A percentile compares a stretch with the other conserved stretches of the same genome.
Evolutionary conservation across 2,329 filamentous ascomycete species (phyloP).

Genomic region (Diaporthe citrichinensis): DNA sequence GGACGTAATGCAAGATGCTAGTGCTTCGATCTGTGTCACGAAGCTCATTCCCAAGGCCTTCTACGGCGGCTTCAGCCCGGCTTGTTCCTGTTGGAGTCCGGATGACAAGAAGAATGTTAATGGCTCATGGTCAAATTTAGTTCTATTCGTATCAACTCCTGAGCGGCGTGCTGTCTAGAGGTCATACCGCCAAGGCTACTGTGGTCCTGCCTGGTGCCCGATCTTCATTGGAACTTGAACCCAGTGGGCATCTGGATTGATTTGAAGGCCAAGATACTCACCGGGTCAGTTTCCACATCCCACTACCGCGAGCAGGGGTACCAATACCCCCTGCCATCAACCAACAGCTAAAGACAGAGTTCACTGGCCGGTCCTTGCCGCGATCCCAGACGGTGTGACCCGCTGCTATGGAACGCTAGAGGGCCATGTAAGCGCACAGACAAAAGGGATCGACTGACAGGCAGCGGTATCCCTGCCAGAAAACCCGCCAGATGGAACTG

Average conservation of each 20-base stretch:
- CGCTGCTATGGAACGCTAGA: slow-evolving; percentile 27
- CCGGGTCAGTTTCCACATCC: not conserved
- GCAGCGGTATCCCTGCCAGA: slow-evolving; percentile 31
- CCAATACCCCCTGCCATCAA: not conserved
- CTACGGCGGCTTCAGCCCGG: not conserved
- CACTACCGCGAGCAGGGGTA: not conserved
- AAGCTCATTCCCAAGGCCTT: not conserved
- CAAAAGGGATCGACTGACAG: not conserved
- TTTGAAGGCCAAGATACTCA: not conserved
- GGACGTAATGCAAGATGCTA: slow-evolving; percentile 1
- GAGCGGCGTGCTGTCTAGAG: not conserved
- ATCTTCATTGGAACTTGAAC: too few species aligned
- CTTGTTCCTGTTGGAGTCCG: not conserved
- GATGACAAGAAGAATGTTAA: not conserved
- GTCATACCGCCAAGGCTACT: not conserved
- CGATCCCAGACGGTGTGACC: slow-evolving; percentile 28
- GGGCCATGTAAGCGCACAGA: slow-evolving; percentile 20
- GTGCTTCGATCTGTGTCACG: slow-evolving; percentile 10
- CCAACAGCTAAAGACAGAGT: not conserved
- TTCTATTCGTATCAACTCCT: not conserved
- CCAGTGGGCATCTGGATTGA: not conserved
- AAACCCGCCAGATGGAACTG: not conserved
- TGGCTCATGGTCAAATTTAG: not conserved
- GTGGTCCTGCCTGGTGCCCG: too few species aligned
- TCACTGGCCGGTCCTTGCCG: not conserved